A percentile compares a stretch with the other conserved stretches of the same genome.
Evolutionary conservation across 2,329 filamentous ascomycete genomes (phyloP).

Genomic region (Fusarium goolgardi): DNA sequence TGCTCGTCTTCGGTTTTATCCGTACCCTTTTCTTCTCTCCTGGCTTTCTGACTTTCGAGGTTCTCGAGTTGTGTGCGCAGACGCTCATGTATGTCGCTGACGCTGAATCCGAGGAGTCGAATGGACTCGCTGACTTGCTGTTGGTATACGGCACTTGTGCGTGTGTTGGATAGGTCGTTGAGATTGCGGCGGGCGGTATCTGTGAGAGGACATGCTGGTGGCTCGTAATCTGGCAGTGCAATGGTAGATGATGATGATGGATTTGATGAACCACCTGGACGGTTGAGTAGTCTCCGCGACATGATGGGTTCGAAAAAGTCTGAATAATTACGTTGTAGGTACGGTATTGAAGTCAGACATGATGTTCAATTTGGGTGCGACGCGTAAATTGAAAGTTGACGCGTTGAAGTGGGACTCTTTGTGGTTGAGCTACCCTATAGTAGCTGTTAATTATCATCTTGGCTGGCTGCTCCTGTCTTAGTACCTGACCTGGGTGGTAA

Average conservation of each 20-base stretch:
- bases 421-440: constrained; percentile 3
- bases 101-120: constrained; percentile 57
- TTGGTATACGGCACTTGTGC: constrained; percentile 57
- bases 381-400: constrained; percentile 33
- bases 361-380: constrained; percentile 1
- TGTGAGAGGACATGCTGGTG: constrained; percentile 60
- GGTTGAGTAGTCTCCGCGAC: constrained; percentile 51
- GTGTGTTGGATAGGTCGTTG: constrained; percentile 56
- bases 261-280: constrained; percentile 34
- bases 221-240: constrained; percentile 63
- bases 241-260: constrained; percentile 16
- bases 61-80: constrained; percentile 52
- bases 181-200: constrained; percentile 55
- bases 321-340: constrained; percentile 8
- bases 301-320: constrained; percentile 36
- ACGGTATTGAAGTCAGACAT: constrained; percentile 11
- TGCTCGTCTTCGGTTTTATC: constrained; percentile 53
- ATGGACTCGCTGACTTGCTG: constrained; percentile 60
- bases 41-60: constrained; percentile 50
- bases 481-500: too few relatives aligned
- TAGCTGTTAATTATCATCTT: too few relatives aligned
- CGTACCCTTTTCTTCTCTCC: constrained; percentile 53
- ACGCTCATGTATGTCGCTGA: constrained; percentile 63
- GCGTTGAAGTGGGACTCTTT: neutral
- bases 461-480: too few relatives aligned